A percentile compares a stretch with the other conserved stretches of the same genome.
phyloP scores from a whole-genome alignment of 1,139 yeast species.

The Meyerozyma carpophila region DNA sequence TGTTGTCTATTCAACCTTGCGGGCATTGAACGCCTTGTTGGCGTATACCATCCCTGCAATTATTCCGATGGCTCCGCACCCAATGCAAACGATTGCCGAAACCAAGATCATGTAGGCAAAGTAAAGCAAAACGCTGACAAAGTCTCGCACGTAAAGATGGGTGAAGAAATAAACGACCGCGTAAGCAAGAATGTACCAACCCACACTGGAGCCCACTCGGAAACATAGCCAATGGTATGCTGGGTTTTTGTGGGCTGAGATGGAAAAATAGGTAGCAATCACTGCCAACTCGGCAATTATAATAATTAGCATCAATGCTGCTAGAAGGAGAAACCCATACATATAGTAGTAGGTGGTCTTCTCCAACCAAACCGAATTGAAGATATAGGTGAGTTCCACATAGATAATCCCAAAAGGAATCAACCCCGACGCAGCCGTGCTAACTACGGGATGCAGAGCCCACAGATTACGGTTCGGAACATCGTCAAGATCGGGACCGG shows the following conservation, averaged over 20 bases:
- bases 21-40: slow-evolving; percentile 18
- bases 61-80: slow-evolving; percentile 74
- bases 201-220: slow-evolving; percentile 64
- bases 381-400: slow-evolving; percentile 70
- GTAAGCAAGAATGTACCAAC: slow-evolving; percentile 65
- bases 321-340: slow-evolving; percentile 71
- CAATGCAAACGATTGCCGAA: slow-evolving; percentile 57
- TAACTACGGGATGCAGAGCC: slow-evolving; percentile 19
- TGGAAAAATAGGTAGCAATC: slow-evolving; percentile 59
- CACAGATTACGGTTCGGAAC: slow-evolving; percentile 6
- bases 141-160: slow-evolving; percentile 55
- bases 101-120: slow-evolving; percentile 68
- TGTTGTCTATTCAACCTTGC: neutral
- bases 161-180: slow-evolving; percentile 62
- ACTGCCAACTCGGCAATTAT: slow-evolving; percentile 73
- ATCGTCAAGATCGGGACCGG: slow-evolving; percentile 6
- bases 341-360: slow-evolving; percentile 73
- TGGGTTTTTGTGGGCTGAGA: slow-evolving; percentile 55
- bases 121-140: slow-evolving; percentile 65
- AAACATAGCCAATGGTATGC: slow-evolving; percentile 87
- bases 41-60: slow-evolving; percentile 59
- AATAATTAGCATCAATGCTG: slow-evolving; percentile 53
- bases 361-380: slow-evolving; percentile 76
- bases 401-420: slow-evolving; percentile 79
- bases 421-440: slow-evolving; percentile 48